phyloP scores from a whole-genome alignment of 1,284 basidiomycete genomes.

The Wolfiporia cocos region DNA sequence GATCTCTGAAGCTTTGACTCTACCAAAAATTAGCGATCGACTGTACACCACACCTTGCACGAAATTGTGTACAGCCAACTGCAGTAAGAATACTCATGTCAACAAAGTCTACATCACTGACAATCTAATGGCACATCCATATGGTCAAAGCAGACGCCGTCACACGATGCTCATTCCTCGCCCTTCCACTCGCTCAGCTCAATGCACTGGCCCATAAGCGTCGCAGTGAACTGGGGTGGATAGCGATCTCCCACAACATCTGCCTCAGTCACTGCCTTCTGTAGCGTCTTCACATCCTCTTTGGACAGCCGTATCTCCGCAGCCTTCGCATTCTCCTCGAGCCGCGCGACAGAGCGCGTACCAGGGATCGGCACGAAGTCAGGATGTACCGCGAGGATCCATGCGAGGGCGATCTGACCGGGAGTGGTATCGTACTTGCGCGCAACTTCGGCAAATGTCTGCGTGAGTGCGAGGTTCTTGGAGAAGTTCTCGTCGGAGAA shows the following conservation, averaged over 20 bases:
- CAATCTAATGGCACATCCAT: too few relatives aligned
- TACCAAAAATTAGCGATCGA: too few relatives aligned
- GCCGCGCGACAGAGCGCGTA: background rate
- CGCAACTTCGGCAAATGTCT: background rate
- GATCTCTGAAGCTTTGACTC: too few relatives aligned
- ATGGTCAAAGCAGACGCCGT: too few relatives aligned
- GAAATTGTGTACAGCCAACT: too few relatives aligned
- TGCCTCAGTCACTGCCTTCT: background rate
- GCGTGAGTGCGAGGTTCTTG: background rate
- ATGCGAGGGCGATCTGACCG: background rate
- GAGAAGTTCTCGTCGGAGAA: background rate
- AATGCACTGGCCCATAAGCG: background rate
- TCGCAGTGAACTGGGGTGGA: background rate
- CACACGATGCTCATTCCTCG: background rate
- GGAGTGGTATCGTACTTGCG: background rate
- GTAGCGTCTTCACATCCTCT: background rate
- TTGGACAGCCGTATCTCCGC: background rate
- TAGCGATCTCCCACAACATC: background rate
- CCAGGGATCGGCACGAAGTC: conserved; percentile 1
- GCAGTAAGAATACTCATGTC: too few relatives aligned
- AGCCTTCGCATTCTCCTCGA: conserved; percentile 2
- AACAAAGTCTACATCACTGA: too few relatives aligned
- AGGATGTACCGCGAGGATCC: conserved; percentile 1
- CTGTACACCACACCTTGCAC: too few relatives aligned
- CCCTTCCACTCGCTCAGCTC: conserved; percentile 1